These are phyloP conservation scores for Cytospora chrysosperma DNA, from an alignment of 2,329 filamentous ascomycete genomes.

Conservation along the genomic window DNA sequence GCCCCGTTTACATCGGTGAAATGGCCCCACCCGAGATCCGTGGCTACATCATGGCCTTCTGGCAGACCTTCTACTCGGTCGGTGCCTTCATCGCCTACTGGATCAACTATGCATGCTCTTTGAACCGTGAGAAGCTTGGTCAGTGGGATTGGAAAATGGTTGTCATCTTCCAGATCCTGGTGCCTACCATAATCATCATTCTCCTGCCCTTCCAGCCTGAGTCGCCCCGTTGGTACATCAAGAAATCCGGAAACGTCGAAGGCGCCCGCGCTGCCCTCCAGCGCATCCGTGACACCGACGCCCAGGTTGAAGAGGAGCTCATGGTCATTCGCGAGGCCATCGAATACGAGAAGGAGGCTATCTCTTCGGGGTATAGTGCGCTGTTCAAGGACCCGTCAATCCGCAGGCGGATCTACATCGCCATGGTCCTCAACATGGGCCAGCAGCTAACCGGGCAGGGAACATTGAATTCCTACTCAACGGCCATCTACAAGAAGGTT, in stretches of 20 bases:
- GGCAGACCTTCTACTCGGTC: constrained; percentile 67
- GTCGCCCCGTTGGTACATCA: constrained; percentile 66
- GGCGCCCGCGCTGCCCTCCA: constrained; percentile 57
- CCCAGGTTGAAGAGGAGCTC: constrained; percentile 67
- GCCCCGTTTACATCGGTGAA: constrained; percentile 71
- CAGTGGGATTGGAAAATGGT: constrained; percentile 75
- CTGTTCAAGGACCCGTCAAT: constrained; percentile 70
- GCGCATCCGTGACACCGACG: constrained; percentile 62
- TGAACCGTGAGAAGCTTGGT: constrained; percentile 55
- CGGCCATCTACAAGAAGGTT: constrained; percentile 71
- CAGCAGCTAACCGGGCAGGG: constrained; percentile 73
- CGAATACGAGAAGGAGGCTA: constrained; percentile 70
- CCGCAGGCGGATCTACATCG: constrained; percentile 64
- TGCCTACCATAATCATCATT: constrained; percentile 60
- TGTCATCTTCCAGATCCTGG: constrained; percentile 70
- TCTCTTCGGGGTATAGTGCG: constrained; percentile 60
- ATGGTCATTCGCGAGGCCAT: constrained; percentile 65
- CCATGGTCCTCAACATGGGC: constrained; percentile 66
- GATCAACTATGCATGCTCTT: constrained; percentile 64
- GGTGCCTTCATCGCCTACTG: constrained; percentile 64
- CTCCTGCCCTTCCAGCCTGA: constrained; percentile 67
- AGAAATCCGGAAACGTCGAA: constrained; percentile 59
- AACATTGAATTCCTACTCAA: constrained; percentile 70
- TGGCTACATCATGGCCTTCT: constrained; percentile 67
- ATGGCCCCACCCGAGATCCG: constrained; percentile 63